A percentile compares a stretch with the other conserved stretches of the same genome.
Conservation (phyloP, 352 stramenopile species). For the Pythium myriotylum region DNA sequence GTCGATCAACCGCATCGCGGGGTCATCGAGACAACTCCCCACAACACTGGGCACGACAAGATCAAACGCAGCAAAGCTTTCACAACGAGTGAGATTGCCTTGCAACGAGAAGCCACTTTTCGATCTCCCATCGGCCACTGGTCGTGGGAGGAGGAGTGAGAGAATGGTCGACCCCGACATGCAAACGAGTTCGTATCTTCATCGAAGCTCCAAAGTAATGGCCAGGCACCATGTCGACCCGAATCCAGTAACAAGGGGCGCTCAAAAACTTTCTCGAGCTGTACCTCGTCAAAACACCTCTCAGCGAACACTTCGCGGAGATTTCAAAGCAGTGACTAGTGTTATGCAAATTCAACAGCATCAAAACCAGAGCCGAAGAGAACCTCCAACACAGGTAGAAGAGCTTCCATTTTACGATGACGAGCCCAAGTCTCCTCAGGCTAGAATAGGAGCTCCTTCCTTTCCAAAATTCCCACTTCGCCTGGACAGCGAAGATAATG, state of each 20-base stretch:
- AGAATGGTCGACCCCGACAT: slow-evolving; percentile 7
- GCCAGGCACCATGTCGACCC: neutral
- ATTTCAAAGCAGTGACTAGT: neutral
- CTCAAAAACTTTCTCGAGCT: neutral
- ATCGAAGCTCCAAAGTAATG: neutral
- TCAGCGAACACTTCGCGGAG: neutral
- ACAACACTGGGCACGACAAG: neutral
- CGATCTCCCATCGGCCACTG: no score
- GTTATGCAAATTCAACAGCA: neutral
- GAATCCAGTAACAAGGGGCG: neutral
- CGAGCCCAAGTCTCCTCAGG: neutral
- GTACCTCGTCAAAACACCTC: no score
- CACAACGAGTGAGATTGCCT: no score
- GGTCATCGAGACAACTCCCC: neutral
- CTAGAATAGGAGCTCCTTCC: no score
- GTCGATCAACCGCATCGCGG: slow-evolving; percentile 39
- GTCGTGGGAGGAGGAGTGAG: no score
- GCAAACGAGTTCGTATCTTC: neutral
- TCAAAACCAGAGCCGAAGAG: neutral
- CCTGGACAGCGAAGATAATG: neutral
- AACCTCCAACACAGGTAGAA: neutral
- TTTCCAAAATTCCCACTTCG: no score
- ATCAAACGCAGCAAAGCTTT: neutral
- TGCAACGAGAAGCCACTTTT: no score
- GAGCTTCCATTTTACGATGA: slow-evolving; percentile 12